These are phyloP conservation scores for Hepatocystis sp. DNA, from an alignment of 169 alveolate species.

Conservation along the genomic window DNA sequence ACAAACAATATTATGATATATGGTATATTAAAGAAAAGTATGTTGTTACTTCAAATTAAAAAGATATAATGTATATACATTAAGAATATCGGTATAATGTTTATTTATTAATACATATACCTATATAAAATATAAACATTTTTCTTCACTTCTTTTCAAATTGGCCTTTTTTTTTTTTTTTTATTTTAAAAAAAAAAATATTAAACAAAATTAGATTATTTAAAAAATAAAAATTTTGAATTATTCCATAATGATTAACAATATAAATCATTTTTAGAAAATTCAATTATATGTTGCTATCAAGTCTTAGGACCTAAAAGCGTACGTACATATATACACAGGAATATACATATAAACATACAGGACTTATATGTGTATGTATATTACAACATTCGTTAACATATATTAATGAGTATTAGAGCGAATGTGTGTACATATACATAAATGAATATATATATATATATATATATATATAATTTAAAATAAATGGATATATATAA, in stretches of 20 bases:
- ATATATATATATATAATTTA: no score
- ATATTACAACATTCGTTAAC: no score
- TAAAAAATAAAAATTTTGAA: neutral
- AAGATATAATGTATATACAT: constrained; percentile 3
- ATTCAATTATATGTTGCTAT: no score
- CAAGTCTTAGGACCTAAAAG: neutral
- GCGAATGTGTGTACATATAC: neutral
- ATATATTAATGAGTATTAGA: no score
- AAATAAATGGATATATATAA: no score
- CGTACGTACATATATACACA: neutral
- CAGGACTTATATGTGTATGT: no score
- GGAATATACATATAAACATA: neutral
- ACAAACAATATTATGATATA: neutral
- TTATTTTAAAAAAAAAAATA: neutral
- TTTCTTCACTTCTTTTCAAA: no score
- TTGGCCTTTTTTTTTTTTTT: neutral
- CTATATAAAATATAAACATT: no score
- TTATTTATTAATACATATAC: no score
- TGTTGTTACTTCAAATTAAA: neutral
- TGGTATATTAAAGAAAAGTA: no score
- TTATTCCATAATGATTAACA: neutral
- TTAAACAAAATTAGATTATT: neutral
- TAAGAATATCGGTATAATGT: neutral
- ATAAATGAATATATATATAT: no score
- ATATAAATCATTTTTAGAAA: no score